phyloP scores from a whole-genome alignment of 768 basidiomycete genomes.

The Cubamyces sp. region DNA sequence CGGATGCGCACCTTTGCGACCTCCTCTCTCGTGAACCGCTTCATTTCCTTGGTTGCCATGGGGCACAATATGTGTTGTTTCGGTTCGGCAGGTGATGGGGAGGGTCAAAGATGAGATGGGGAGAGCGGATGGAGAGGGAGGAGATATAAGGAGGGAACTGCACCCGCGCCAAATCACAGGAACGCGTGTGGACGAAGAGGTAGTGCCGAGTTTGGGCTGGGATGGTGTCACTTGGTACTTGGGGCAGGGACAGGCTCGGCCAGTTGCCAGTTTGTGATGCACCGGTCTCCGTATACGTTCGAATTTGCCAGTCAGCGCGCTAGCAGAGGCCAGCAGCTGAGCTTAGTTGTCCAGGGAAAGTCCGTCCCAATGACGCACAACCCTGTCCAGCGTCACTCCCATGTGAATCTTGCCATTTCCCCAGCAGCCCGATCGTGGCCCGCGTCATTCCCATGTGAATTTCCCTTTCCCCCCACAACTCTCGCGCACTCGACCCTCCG shows the following conservation, averaged over 20 bases:
- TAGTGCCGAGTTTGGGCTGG: neutral
- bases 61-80: neutral
- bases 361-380: too few species aligned
- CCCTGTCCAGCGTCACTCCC: too few species aligned
- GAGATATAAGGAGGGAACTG: constrained; percentile 9
- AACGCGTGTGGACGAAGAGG: neutral
- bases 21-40: constrained; percentile 59
- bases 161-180: constrained; percentile 10
- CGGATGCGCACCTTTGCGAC: constrained; percentile 58
- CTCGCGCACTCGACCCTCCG: neutral
- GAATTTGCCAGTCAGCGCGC: neutral
- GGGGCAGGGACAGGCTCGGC: neutral
- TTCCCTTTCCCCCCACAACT: too few species aligned
- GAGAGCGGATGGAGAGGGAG: neutral
- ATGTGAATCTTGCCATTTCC: too few species aligned
- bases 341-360: too few species aligned
- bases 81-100: neutral
- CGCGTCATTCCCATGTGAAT: too few species aligned
- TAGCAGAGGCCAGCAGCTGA: too few species aligned
- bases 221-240: neutral
- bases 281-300: too few species aligned
- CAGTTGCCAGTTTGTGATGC: too few species aligned
- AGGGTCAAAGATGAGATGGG: neutral
- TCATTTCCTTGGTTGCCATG: constrained; percentile 37
- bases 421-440: too few species aligned